Evolutionary conservation across 306 rosid genomes (phyloP).

Genomic region (Trifolium subterraneum): DNA sequence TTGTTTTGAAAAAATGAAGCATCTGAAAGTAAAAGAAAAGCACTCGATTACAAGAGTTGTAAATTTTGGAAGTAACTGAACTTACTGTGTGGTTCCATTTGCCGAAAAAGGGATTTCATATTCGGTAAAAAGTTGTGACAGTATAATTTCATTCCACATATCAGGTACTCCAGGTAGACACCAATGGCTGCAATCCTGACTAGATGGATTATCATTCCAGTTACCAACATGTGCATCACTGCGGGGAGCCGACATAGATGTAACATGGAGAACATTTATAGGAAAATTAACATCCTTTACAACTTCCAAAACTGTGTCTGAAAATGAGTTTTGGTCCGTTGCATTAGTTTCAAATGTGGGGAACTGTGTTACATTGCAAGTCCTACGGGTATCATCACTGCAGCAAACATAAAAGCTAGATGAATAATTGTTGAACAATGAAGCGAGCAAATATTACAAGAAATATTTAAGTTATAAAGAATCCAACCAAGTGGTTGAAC

Average conservation of each 20-base stretch:
- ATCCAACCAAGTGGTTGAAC: not conserved
- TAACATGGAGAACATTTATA: slow-evolving; percentile 61
- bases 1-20: slow-evolving; percentile 22
- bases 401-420: slow-evolving; percentile 41
- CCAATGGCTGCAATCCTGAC: slow-evolving; percentile 89
- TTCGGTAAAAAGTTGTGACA: slow-evolving; percentile 57
- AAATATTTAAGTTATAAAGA: not conserved
- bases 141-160: slow-evolving; percentile 79
- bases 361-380: slow-evolving; percentile 60
- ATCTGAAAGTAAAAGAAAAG: slow-evolving; percentile 24
- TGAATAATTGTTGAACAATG: slow-evolving; percentile 36
- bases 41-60: not conserved
- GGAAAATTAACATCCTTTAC: slow-evolving; percentile 57
- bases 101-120: slow-evolving; percentile 44
- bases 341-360: slow-evolving; percentile 59
- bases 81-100: slow-evolving; percentile 50
- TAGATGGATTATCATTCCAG: slow-evolving; percentile 67
- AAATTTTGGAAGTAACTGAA: slow-evolving; percentile 25
- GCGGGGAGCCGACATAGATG: slow-evolving; percentile 80
- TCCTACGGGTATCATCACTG: slow-evolving; percentile 64
- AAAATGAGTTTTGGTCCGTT: slow-evolving; percentile 58
- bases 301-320: slow-evolving; percentile 63
- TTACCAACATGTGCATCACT: slow-evolving; percentile 85
- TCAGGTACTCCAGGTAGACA: slow-evolving; percentile 93
- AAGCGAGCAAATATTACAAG: not conserved